These are phyloP conservation scores for Arthrobotrys pseudoclavata DNA, from an alignment of 2,329 filamentous ascomycete species.

Conservation along the genomic window DNA sequence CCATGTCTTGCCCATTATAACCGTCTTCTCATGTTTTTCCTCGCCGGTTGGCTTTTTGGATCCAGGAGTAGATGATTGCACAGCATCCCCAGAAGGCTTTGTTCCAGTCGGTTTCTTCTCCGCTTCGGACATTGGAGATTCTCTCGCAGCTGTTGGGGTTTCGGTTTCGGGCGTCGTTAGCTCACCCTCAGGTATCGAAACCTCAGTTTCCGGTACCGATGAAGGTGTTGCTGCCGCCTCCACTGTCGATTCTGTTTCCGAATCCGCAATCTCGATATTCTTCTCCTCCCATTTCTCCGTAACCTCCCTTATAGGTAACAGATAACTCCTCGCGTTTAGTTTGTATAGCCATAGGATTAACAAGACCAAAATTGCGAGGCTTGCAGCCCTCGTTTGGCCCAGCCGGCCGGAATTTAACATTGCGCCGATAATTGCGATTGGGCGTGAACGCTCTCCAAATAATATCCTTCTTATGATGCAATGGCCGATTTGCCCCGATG, in stretches of 20 bases:
- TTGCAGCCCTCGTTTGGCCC: not conserved
- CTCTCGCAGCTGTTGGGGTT: not conserved
- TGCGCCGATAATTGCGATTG: not conserved
- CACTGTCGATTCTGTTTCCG: not conserved
- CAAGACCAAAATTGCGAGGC: not conserved
- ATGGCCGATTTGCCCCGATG: not conserved
- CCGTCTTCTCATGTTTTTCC: slow-evolving; percentile 35
- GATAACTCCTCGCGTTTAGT: not conserved
- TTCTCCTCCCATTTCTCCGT: slow-evolving; percentile 4
- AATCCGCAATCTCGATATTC: not conserved
- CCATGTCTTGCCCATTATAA: slow-evolving; percentile 45
- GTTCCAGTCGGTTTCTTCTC: not conserved
- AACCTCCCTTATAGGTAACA: not conserved
- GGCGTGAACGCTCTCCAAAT: not conserved
- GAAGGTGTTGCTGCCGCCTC: not conserved
- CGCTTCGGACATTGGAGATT: not conserved
- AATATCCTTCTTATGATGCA: not conserved
- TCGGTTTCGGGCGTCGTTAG: not conserved
- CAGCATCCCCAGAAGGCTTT: not conserved
- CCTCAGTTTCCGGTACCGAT: not conserved
- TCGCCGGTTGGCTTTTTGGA: not conserved
- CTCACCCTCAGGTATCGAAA: not conserved
- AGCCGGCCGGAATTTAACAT: slow-evolving; percentile 18
- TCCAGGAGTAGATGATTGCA: not conserved
- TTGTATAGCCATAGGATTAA: slow-evolving; percentile 27